Base-by-base conservation (phyloP, 305 asterid genomes). In the Fraxinus angustifolia region DNA sequence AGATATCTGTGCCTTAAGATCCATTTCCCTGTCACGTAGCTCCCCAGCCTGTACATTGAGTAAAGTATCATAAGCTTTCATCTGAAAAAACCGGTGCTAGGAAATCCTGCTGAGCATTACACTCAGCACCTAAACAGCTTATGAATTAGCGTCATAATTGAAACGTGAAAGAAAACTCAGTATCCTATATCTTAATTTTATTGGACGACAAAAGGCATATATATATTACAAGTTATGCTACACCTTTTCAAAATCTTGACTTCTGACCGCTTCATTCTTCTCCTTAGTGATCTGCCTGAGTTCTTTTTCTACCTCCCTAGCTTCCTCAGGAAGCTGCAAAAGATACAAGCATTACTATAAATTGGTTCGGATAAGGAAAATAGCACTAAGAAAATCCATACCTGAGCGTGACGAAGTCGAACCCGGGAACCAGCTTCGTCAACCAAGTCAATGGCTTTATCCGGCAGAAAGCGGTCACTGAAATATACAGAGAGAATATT, bases 371-470 rank as follows among this genome's bases (percentile, higher is more conserved):
- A 33, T 53, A 75, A 73, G 11, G 56, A 56, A 35, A 23, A 45
- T 6, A 67, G 60, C 19, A 77, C 67, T 12, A 81, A 77, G 83
- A 82, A 85, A 65, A 36, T 76, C 30, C 85, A 82, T 76, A 91
- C 99, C 94, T 96, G 98, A 30, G 98, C 99, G 87, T 94, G 99
- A 73, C 91, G 97, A 88, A 94, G 98, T 84, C 98, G 90, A 85
- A 96, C 99, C 76, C 98, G 91, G 74, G 99, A 96, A 78, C 99
- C 98, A 85, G 99, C 99, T 84, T 96, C 98, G 87, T 96, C 99
- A 50, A 96, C 76, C 97, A 96, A 90, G 90, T 96, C 99, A 73
- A 96, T 96, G 62, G 99, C 99, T 88, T 96, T 96, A 75, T 96
- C 99, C 26, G 99, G 99, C 84, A 96, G 87, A 86, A 96, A 96